Conservation (phyloP, 768 basidiomycete species). For the Clathrus columnatus region DNA sequence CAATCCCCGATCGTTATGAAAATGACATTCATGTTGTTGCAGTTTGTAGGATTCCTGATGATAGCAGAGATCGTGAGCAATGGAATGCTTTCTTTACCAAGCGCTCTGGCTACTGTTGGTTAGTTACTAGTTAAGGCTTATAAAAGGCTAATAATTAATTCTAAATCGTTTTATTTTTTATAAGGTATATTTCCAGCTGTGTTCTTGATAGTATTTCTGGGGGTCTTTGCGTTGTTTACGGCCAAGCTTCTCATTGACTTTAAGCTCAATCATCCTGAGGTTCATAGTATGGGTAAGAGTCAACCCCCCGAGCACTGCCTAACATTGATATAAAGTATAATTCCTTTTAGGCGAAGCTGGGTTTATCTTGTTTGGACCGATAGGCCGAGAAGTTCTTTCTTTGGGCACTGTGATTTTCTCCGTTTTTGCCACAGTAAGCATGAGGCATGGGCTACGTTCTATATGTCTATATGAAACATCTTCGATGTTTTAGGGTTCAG, state of each 20-base stretch:
- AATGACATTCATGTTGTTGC: background rate
- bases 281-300: slow-evolving; percentile 42
- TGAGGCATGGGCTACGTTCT: slow-evolving; percentile 10
- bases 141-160: background rate
- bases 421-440: slow-evolving; percentile 35
- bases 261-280: slow-evolving; percentile 45
- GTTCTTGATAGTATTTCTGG: slow-evolving; percentile 45
- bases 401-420: slow-evolving; percentile 43
- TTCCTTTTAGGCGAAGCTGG: slow-evolving; percentile 40
- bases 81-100: slow-evolving; percentile 46
- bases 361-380: slow-evolving; percentile 37
- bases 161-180: background rate
- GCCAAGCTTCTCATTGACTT: slow-evolving; percentile 48
- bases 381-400: slow-evolving; percentile 37
- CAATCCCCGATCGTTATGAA: background rate
- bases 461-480: background rate
- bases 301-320: background rate
- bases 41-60: slow-evolving; percentile 45
- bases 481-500: slow-evolving; percentile 31
- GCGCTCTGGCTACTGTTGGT: slow-evolving; percentile 44
- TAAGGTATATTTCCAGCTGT: slow-evolving; percentile 43
- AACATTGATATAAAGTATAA: background rate
- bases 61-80: slow-evolving; percentile 51
- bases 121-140: background rate
- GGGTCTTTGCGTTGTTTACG: slow-evolving; percentile 41